Evolutionary conservation across 257 asterid species (phyloP).

Genomic region (Solanum habrochaites): DNA sequence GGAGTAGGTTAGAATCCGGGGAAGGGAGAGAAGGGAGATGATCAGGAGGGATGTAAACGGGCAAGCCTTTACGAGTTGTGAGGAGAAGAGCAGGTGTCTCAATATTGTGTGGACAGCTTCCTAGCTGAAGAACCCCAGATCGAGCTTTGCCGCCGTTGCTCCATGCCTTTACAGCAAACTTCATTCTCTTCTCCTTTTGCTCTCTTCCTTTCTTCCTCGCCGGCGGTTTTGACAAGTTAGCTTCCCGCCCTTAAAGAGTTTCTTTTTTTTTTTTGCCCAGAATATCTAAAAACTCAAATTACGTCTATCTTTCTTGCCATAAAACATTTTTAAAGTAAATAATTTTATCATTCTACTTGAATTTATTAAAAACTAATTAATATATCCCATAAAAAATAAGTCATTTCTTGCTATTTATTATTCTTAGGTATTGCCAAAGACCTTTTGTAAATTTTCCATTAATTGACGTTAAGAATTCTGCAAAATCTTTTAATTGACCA

Average conservation of each 20-base stretch:
- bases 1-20: constrained; percentile 72
- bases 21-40: constrained; percentile 65
- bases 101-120: constrained; percentile 25
- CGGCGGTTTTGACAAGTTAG: neutral
- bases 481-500: too few relatives aligned
- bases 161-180: constrained; percentile 49
- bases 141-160: constrained; percentile 82
- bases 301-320: fast-evolving
- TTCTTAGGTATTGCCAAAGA: too few relatives aligned
- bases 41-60: constrained; percentile 83
- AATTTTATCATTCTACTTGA: too few relatives aligned
- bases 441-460: too few relatives aligned
- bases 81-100: constrained; percentile 89
- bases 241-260: neutral
- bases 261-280: too few relatives aligned
- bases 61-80: constrained; percentile 79
- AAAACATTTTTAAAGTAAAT: too few relatives aligned
- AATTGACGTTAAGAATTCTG: too few relatives aligned
- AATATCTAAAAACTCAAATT: too few relatives aligned
- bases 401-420: too few relatives aligned
- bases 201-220: neutral
- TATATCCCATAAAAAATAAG: too few relatives aligned
- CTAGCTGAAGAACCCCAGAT: constrained; percentile 52
- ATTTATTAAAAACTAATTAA: too few relatives aligned
- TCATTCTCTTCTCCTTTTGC: constrained; percentile 26